Evolutionary conservation across 2,329 filamentous ascomycete genomes (phyloP).

Genomic region (Nigrospora oryzae): DNA sequence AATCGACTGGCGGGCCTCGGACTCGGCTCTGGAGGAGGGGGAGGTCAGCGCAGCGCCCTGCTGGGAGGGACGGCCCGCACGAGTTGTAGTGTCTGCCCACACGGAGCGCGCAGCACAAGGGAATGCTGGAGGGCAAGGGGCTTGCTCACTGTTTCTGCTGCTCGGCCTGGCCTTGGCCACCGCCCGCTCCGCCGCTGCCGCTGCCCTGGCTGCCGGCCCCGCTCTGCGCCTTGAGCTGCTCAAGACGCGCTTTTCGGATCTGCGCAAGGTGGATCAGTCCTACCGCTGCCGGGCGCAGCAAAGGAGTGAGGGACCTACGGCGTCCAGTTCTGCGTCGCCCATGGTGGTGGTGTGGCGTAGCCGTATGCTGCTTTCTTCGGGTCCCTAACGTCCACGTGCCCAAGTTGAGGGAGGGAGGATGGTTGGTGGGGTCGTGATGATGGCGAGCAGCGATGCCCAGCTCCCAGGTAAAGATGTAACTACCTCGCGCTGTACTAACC

Average conservation of each 20-base stretch:
- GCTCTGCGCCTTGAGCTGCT: conserved; percentile 77
- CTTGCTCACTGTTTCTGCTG: conserved; percentile 55
- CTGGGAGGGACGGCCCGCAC: not conserved
- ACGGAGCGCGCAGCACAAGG: no score
- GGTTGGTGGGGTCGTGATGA: no score
- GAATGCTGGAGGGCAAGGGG: no score
- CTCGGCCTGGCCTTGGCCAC: conserved; percentile 40
- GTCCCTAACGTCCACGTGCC: no score
- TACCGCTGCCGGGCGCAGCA: not conserved
- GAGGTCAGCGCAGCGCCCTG: not conserved
- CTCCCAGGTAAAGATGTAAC: no score
- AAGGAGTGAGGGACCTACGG: conserved; percentile 28
- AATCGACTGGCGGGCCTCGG: conserved; percentile 67
- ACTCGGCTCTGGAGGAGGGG: conserved; percentile 16
- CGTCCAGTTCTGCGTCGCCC: conserved; percentile 60
- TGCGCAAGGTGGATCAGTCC: conserved; percentile 26
- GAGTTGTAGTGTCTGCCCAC: no score
- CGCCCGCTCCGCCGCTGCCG: conserved; percentile 34
- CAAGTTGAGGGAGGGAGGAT: no score
- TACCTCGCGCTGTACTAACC: no score
- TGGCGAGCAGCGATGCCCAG: no score
- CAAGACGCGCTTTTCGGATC: conserved; percentile 87
- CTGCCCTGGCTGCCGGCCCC: conserved; percentile 37
- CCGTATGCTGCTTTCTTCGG: not conserved
- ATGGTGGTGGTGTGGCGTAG: conserved; percentile 27